Percentiles rank a stretch among this genome's conserved stretches.
These are phyloP conservation scores for Kentomonas sorsogonicus DNA, from an alignment of 208 protist genomes.

Conservation along the genomic window DNA sequence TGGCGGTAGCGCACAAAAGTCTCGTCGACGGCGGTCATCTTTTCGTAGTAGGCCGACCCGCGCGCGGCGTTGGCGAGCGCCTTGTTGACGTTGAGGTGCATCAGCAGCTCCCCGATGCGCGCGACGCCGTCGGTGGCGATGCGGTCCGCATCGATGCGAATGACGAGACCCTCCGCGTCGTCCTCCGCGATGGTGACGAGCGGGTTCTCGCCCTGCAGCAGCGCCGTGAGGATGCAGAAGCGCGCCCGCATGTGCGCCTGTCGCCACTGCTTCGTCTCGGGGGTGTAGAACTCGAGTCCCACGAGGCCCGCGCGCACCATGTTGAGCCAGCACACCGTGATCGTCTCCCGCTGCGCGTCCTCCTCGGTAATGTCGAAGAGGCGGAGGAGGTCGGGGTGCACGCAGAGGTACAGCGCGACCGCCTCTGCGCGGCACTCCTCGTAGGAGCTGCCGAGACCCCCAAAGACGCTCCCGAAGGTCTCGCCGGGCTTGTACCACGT, in stretches of 20 bases:
- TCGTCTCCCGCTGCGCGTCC: conserved; percentile 32
- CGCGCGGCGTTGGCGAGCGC: conserved; percentile 53
- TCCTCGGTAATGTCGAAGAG: conserved; percentile 47
- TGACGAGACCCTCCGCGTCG: conserved; percentile 43
- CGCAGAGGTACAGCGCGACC: conserved; percentile 82
- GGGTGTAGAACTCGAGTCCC: conserved; percentile 89
- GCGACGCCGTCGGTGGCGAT: conserved; percentile 71
- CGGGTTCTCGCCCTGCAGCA: conserved; percentile 49
- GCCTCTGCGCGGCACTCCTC: conserved; percentile 91
- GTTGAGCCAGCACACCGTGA: conserved; percentile 89
- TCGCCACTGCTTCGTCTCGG: conserved; percentile 74
- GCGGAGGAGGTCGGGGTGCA: conserved; percentile 48
- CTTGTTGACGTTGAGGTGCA: conserved; percentile 77
- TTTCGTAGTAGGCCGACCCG: conserved; percentile 48
- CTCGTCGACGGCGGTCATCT: conserved; percentile 55
- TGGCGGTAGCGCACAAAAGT: conserved; percentile 65
- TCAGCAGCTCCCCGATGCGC: conserved; percentile 68
- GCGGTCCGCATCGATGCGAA: conserved; percentile 66
- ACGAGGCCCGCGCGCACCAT: conserved; percentile 90
- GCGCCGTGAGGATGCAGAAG: conserved; percentile 80
- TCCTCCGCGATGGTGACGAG: conserved; percentile 54
- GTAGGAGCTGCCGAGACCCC: conserved; percentile 55
- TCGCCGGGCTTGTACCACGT: conserved; percentile 87
- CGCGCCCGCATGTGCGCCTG: conserved; percentile 92
- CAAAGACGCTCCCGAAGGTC: conserved; percentile 83